phyloP scores from a whole-genome alignment of 1,284 basidiomycete species.

The Ustilago loliicola region DNA sequence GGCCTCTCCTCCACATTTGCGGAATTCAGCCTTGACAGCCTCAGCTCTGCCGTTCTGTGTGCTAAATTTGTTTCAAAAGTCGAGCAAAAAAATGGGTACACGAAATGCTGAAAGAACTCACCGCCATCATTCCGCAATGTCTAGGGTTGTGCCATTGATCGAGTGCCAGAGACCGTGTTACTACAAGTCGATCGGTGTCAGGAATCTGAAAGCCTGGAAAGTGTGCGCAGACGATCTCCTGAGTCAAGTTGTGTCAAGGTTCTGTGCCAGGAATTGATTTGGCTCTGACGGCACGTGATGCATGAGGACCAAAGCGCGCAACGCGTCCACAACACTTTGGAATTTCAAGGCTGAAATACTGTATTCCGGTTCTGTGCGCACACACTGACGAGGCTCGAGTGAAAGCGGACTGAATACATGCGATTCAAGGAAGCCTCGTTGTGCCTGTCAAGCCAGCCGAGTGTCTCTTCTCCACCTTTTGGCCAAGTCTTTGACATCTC shows the following conservation, averaged over 20 bases:
- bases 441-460: not conserved
- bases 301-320: constrained; percentile 12
- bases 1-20: constrained; percentile 17
- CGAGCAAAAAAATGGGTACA: not conserved
- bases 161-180: too few relatives aligned
- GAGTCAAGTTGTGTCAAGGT: not conserved
- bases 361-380: not conserved
- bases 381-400: constrained; percentile 5
- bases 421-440: not conserved
- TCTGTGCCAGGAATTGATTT: constrained; percentile 1
- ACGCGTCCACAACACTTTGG: constrained; percentile 34
- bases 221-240: not conserved
- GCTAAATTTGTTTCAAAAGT: not conserved
- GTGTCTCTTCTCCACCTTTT: not conserved
- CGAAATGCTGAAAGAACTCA: constrained; percentile 1
- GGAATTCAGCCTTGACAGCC: constrained; percentile 13
- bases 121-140: too few relatives aligned
- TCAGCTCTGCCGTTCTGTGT: not conserved
- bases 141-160: not conserved
- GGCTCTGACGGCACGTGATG: constrained; percentile 34
- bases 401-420: constrained; percentile 12
- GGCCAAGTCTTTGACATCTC: not conserved
- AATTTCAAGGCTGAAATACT: not conserved
- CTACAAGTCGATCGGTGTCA: too few relatives aligned
- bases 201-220: too few relatives aligned